phyloP scores from a whole-genome alignment of 345 rosid species.

The Eutrema japonicum region DNA sequence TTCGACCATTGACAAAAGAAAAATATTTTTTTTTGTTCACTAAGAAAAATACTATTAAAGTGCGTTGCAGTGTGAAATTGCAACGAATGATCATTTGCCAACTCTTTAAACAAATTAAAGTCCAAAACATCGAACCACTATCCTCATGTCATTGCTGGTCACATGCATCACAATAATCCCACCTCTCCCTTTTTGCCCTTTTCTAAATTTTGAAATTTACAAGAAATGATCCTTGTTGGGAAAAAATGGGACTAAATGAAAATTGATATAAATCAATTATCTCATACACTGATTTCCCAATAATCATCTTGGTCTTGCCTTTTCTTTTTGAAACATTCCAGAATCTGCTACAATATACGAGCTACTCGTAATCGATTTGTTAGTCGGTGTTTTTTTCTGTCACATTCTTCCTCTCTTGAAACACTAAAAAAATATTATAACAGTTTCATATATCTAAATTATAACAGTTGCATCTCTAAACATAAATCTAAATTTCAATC shows the following conservation, averaged over 20 bases:
- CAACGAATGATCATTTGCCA: slow-evolving; percentile 34
- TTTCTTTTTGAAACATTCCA: not conserved
- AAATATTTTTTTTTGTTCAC: not conserved
- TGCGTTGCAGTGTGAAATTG: slow-evolving; percentile 23
- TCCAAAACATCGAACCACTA: slow-evolving; percentile 44
- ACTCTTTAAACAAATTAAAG: slow-evolving; percentile 40
- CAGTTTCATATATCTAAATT: not conserved
- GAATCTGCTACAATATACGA: not conserved
- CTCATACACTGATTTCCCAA: not conserved
- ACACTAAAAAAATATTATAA: not conserved
- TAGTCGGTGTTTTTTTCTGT: not conserved
- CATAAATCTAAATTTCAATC: not conserved
- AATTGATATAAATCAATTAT: not conserved
- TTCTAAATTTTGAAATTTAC: not conserved
- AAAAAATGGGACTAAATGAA: not conserved
- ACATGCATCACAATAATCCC: slow-evolving; percentile 34
- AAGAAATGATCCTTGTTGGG: not conserved
- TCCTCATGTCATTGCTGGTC: slow-evolving; percentile 41
- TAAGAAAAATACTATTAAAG: slow-evolving; percentile 23
- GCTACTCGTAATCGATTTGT: not conserved
- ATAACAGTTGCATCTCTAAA: not conserved
- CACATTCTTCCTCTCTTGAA: not conserved
- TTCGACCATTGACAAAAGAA: slow-evolving; percentile 10
- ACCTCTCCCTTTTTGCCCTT: not conserved
- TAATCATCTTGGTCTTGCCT: not conserved